Evolutionary conservation across 2,329 filamentous ascomycete genomes (phyloP), one percentile per base, ranked within the genome.

Genomic region (Hymenoscyphus scutula): DNA sequence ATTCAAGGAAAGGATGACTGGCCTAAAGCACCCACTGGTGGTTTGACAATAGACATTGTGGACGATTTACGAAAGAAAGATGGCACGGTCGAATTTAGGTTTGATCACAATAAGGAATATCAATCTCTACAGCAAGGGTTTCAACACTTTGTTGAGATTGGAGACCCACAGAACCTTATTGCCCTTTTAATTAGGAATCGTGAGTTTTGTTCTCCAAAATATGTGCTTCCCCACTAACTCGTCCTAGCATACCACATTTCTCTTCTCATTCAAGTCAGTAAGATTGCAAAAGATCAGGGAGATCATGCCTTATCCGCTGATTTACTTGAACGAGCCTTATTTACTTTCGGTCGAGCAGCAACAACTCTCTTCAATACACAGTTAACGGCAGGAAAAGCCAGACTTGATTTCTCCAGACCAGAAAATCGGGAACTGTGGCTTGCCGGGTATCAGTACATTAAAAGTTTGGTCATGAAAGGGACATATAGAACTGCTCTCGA

Each of bases 401-500:
- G 91, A 17, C 78, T 99, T 10, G 86, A 94, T 72, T 98, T 97
- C 73, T 77, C 82, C 23, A 82, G 91, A 41, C 88, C 89, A 0
- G 93, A 96, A 74, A 98, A 98, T 74, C 84, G 95, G 53, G 94
- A 98, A 75, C 87, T 99, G 67, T 97, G 91, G 88, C 85, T 98
- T 38, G 90, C 92, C 1, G 90, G 88, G 8, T 96, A 92, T 80
- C 87, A 93, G 68, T 97, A 97, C 71, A 89, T 98, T 70, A 86
- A 85, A 69, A 95, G 91, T 68, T 80, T 99, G 25, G 83, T 92
- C 17, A 88, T 92, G 77, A 94, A 96, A 70, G 92, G 93, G n/a
- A 97, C 94, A 1, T 97, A 92, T 81, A 84, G 92, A 55, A 98
- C 95, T 0, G 92, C 92, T 0, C 86, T 96, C 56, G 95, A 98